A percentile compares a stretch with the other conserved stretches of the same genome.
Evolutionary conservation across 306 rosid genomes (phyloP).

Genomic region (Hylodesmum podocarpum): DNA sequence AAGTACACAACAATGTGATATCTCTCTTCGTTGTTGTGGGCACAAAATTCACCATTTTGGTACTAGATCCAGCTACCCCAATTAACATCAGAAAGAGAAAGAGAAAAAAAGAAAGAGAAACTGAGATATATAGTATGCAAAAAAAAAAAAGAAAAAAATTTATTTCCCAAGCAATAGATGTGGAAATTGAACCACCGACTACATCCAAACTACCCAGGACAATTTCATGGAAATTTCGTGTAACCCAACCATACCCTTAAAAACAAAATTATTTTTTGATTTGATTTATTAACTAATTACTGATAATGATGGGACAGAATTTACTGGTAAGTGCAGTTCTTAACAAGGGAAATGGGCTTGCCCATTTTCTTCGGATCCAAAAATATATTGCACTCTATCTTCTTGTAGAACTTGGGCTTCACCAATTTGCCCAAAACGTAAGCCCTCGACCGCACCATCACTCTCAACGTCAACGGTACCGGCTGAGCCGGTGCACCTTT

Average conservation of each 20-base stretch:
- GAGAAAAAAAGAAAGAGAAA: neutral
- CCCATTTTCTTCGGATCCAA: slow-evolving; percentile 80
- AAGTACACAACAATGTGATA: neutral
- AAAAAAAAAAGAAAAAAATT: neutral
- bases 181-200: slow-evolving; percentile 30
- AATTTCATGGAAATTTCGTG: neutral
- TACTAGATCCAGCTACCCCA: neutral
- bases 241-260: neutral
- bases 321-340: slow-evolving; percentile 54
- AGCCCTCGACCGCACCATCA: slow-evolving; percentile 69
- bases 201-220: neutral
- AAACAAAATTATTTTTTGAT: neutral
- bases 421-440: slow-evolving; percentile 77
- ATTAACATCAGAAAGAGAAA: neutral
- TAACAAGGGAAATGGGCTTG: slow-evolving; percentile 48
- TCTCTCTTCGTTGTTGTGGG: neutral
- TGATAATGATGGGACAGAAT: neutral
- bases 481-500: slow-evolving; percentile 60
- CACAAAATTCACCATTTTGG: neutral
- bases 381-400: slow-evolving; percentile 53
- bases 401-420: slow-evolving; percentile 73
- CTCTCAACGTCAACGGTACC: slow-evolving; percentile 52
- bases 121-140: neutral
- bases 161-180: neutral
- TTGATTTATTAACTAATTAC: neutral